Percentiles rank a stretch among this genome's conserved stretches.
phyloP scores from a whole-genome alignment of 2,329 filamentous ascomycete species.

The Tolypocladium paradoxum region DNA sequence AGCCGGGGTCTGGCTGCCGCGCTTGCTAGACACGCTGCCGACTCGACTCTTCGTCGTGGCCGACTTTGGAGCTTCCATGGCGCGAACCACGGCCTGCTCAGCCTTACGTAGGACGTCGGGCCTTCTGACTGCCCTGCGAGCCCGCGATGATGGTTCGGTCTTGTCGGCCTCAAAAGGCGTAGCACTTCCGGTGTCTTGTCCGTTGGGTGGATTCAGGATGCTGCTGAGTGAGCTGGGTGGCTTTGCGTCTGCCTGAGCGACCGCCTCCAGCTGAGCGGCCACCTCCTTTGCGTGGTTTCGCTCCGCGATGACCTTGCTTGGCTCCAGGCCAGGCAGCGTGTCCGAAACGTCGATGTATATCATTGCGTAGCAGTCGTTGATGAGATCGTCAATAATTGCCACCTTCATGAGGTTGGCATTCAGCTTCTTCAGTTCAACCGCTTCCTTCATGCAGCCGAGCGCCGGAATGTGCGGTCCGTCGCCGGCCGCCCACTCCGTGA shows the following conservation, averaged over 20 bases:
- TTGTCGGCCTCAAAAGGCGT: constrained; percentile 29
- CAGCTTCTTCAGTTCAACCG: constrained; percentile 53
- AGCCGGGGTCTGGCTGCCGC: constrained; percentile 28
- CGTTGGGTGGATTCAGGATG: constrained; percentile 31
- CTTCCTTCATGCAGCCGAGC: constrained; percentile 45
- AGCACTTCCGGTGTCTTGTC: constrained; percentile 24
- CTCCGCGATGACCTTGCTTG: constrained; percentile 35
- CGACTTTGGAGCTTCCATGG: constrained; percentile 38
- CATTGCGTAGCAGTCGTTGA: constrained; percentile 77
- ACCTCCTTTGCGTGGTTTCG: constrained; percentile 31
- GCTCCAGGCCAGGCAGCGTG: constrained; percentile 40
- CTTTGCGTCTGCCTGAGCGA: constrained; percentile 16
- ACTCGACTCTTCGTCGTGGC: constrained; percentile 32
- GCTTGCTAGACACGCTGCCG: constrained; percentile 42
- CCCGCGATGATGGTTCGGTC: constrained; percentile 27
- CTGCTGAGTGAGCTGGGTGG: constrained; percentile 25
- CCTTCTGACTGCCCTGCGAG: constrained; percentile 34
- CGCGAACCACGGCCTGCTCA: constrained; percentile 44
- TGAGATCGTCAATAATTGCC: constrained; percentile 79
- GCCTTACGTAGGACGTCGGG: constrained; percentile 52
- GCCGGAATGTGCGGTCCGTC: constrained; percentile 27
- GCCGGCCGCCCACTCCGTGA: constrained; percentile 42
- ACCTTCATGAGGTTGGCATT: constrained; percentile 85
- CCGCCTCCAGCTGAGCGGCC: constrained; percentile 23
- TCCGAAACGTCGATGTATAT: constrained; percentile 60